phyloP scores from a whole-genome alignment of 306 rosid genomes.

The Hylodesmum podocarpum region DNA sequence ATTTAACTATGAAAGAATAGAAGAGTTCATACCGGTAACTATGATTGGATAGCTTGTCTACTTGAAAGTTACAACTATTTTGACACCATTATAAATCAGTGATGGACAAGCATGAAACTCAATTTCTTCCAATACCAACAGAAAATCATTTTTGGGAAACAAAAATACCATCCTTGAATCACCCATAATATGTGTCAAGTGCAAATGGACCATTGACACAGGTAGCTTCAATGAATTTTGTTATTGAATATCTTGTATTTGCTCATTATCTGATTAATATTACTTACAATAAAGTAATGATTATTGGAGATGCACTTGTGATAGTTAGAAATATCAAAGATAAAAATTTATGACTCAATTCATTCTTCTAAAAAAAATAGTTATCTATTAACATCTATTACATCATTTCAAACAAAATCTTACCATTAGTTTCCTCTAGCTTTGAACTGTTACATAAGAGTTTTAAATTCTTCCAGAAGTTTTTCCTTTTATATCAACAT shows the following conservation, averaged over 20 bases:
- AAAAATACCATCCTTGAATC: background rate
- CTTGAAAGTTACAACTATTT: background rate
- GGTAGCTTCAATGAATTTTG: background rate
- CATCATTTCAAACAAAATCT: conserved; percentile 14
- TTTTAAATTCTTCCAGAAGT: background rate
- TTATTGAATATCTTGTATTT: background rate
- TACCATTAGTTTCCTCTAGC: background rate
- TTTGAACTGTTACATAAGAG: background rate
- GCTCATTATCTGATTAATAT: background rate
- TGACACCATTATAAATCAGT: background rate
- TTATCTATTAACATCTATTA: background rate
- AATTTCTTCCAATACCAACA: background rate
- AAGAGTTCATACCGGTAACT: background rate
- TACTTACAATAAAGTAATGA: background rate
- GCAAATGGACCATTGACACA: background rate
- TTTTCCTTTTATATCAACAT: conserved; percentile 8
- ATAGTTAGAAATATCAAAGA: background rate
- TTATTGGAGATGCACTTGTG: background rate
- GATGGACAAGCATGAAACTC: background rate
- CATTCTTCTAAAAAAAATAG: background rate
- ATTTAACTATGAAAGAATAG: background rate
- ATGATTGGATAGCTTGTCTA: background rate
- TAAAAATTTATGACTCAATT: background rate
- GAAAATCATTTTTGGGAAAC: background rate
- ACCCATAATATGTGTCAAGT: background rate